Evolutionary conservation across 1,284 basidiomycete species (phyloP), one percentile per base, ranked within the genome.

Genomic region (Rhodotorula sp.): DNA sequence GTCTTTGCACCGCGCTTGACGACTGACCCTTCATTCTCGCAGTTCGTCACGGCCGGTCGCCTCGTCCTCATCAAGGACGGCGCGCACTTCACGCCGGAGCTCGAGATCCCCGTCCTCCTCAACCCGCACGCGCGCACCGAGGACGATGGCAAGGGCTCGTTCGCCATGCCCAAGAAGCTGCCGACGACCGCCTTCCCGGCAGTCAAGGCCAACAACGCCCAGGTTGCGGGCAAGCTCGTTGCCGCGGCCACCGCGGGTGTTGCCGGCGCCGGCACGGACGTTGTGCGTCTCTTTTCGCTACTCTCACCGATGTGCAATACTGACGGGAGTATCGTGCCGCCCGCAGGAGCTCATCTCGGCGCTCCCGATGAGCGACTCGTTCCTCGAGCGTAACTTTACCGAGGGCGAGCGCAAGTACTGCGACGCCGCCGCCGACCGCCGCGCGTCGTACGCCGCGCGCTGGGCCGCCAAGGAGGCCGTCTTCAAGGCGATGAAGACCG

Each of bases 401-500:
- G 87, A 89, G 19, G 88, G 86, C 42, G 96, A 99, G 84, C 87
- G 90, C 77, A 83, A 86, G 21, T 97, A 98, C 85, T 98, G 96
- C 84, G 85, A 84, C 65, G 79, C 87, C n/a, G 93, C 97, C 79
- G 89, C 97, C 0, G 91, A 92, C 71, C 89, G 92, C 25, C 83
- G 87, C 1, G 91, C 96, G 7, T 97, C 95, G 14, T 95, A 97
- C 81, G 94, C 95, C 52, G 95, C 92, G 64, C 91, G 95, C 75
- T 99, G 97, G 94, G 92, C 89, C 60, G 95, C 93, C 61, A 99
- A 98, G 83, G 97, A 99, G 82, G 75, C 73, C 10, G 61, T 63
- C 27, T 97, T 99, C 89, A 99, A 99, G 85, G 91, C 93, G n/a
- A 87, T 99, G 21, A 91, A 92, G 48, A 90, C 95, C 54, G 84